Conservation (phyloP, 768 basidiomycete genomes). For the Suillus plorans region DNA sequence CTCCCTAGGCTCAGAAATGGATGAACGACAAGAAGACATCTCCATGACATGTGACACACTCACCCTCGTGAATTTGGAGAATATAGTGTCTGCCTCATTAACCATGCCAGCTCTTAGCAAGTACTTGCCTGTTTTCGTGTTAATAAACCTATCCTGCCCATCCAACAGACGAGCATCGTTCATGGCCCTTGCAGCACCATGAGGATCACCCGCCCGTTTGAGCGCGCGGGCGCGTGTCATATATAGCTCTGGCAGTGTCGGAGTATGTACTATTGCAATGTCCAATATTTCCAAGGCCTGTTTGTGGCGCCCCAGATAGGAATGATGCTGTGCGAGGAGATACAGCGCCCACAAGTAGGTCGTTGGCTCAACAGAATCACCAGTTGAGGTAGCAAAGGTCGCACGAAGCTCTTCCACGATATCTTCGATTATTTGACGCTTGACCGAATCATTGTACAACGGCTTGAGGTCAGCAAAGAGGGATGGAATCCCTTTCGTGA, state of each 20-base stretch:
- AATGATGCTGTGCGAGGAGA: slow-evolving; percentile 90
- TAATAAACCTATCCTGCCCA: slow-evolving; percentile 92
- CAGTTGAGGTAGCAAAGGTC: slow-evolving; percentile 27
- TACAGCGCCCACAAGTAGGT: slow-evolving; percentile 94
- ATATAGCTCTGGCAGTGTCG: slow-evolving; percentile 88
- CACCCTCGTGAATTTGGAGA: slow-evolving; percentile 93
- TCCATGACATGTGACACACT: slow-evolving; percentile 16
- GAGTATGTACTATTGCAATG: slow-evolving; percentile 77
- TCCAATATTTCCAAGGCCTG: slow-evolving; percentile 63
- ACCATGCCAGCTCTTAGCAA: slow-evolving; percentile 78
- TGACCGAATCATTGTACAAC: slow-evolving; percentile 66
- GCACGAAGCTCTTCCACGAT: slow-evolving; percentile 55
- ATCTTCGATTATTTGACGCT: slow-evolving; percentile 68
- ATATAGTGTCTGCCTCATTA: slow-evolving; percentile 68
- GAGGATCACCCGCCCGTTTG: slow-evolving; percentile 81
- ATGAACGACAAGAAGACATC: not conserved
- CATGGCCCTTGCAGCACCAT: slow-evolving; percentile 70
- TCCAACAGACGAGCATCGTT: slow-evolving; percentile 85
- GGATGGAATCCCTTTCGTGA: slow-evolving; percentile 88
- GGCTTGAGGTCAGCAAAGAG: slow-evolving; percentile 91
- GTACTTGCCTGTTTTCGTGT: slow-evolving; percentile 93
- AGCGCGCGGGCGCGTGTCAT: slow-evolving; percentile 80
- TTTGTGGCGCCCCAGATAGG: slow-evolving; percentile 49
- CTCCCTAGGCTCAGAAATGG: slow-evolving; percentile 61
- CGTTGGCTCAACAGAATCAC: slow-evolving; percentile 52